These are phyloP conservation scores for Capronia epimyces DNA, from an alignment of 2,329 filamentous ascomycete genomes.

Conservation along the genomic window DNA sequence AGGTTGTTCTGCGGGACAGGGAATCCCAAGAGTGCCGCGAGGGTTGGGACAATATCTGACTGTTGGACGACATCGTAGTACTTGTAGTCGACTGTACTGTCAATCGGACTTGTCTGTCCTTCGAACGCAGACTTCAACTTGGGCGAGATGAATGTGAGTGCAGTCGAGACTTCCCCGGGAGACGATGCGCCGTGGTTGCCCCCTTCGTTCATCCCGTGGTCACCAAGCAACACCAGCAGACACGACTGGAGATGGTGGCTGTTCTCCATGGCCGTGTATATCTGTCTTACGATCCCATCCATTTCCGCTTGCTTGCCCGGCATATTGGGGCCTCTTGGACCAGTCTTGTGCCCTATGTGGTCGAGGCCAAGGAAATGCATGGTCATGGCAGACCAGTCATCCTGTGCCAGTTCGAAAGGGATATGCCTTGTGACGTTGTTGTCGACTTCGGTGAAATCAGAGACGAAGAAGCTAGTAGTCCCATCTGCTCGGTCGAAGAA, in stretches of 20 bases:
- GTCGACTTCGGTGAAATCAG: conserved; percentile 96
- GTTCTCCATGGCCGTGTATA: conserved; percentile 70
- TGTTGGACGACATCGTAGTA: conserved; percentile 87
- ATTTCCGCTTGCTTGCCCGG: conserved; percentile 88
- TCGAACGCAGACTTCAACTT: conserved; percentile 60
- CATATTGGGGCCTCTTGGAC: conserved; percentile 85
- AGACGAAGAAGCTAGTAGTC: conserved; percentile 96
- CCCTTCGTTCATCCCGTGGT: conserved; percentile 99
- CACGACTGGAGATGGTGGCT: conserved; percentile 68
- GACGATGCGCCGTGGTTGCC: conserved; percentile 95
- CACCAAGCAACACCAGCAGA: conserved; percentile 78
- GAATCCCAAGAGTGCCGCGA: conserved; percentile 80
- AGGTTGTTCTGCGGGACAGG: conserved; percentile 86
- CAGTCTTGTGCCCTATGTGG: conserved; percentile 95
- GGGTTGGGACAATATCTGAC: conserved; percentile 84
- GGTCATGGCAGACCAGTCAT: conserved; percentile 90
- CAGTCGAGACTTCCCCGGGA: conserved; percentile 87
- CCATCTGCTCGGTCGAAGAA: conserved; percentile 85
- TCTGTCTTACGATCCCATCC: conserved; percentile 71
- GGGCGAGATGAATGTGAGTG: conserved; percentile 83
- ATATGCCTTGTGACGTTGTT: conserved; percentile 94
- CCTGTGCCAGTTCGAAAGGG: conserved; percentile 63
- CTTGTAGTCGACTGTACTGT: conserved; percentile 57
- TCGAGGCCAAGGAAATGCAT: conserved; percentile 94
- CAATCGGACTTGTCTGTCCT: conserved; percentile 48